A percentile compares a stretch with the other conserved stretches of the same genome.
Evolutionary conservation across 257 asterid species (phyloP).

Genomic region (Sherardia arvensis): DNA sequence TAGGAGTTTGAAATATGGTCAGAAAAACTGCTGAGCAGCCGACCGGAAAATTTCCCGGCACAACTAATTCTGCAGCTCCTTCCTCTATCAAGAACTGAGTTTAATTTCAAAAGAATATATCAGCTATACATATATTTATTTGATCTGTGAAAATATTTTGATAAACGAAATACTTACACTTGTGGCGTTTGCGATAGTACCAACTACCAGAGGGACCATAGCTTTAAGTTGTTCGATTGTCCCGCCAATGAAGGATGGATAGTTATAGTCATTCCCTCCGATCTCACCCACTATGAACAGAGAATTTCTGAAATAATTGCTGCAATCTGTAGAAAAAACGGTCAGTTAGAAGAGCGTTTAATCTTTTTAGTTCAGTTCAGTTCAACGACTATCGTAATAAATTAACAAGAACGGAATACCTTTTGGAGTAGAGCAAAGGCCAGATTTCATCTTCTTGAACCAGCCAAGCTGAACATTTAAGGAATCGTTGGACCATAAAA

Average conservation of each 20-base stretch:
- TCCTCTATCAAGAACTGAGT: slow-evolving; percentile 52
- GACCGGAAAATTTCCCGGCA: slow-evolving; percentile 68
- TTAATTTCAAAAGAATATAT: not conserved
- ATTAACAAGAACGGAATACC: slow-evolving; percentile 22
- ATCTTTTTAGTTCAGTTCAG: too few species aligned
- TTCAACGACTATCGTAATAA: not conserved
- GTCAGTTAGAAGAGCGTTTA: too few species aligned
- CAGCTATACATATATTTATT: not conserved
- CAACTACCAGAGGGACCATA: slow-evolving; percentile 57
- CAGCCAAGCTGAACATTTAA: slow-evolving; percentile 57
- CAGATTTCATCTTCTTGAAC: slow-evolving; percentile 56
- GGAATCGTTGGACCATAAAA: slow-evolving; percentile 62
- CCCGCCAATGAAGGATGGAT: slow-evolving; percentile 54
- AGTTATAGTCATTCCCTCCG: slow-evolving; percentile 87
- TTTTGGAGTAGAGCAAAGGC: slow-evolving; percentile 40
- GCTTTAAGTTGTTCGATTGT: slow-evolving; percentile 41
- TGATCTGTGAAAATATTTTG: too few species aligned
- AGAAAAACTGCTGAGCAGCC: slow-evolving; percentile 71
- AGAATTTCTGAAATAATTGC: slow-evolving; percentile 34
- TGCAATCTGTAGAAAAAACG: slow-evolving; percentile 34
- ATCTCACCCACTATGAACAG: slow-evolving; percentile 81
- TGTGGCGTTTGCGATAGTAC: slow-evolving; percentile 36
- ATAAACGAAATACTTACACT: slow-evolving; percentile 28
- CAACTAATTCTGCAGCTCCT: slow-evolving; percentile 63
- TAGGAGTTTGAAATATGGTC: slow-evolving; percentile 43